Evolutionary conservation across 805 yeast species (phyloP).

Genomic region (Kurtzmaniella cleridarum): DNA sequence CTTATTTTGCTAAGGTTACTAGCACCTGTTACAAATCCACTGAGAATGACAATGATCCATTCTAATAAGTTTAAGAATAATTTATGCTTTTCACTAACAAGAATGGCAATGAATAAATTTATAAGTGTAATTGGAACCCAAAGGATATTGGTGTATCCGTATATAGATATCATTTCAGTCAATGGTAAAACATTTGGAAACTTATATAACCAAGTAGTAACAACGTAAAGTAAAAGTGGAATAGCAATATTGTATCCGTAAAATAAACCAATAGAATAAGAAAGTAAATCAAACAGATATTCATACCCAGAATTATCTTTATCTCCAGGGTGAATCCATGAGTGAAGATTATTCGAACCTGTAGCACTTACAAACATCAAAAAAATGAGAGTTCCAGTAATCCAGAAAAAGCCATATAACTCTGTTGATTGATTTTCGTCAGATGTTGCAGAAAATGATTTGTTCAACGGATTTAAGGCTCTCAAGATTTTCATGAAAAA

Average conservation of each 20-base stretch:
- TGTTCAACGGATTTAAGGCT: constrained; percentile 53
- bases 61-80: constrained; percentile 46
- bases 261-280: constrained; percentile 64
- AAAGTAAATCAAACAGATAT: constrained; percentile 55
- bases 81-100: constrained; percentile 31
- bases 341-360: constrained; percentile 58
- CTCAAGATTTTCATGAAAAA: constrained; percentile 49
- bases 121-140: constrained; percentile 82
- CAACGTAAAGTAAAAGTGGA: constrained; percentile 52
- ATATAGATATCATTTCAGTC: constrained; percentile 62
- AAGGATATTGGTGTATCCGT: constrained; percentile 76
- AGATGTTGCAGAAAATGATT: constrained; percentile 14
- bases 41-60: constrained; percentile 57
- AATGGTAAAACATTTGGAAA: constrained; percentile 45
- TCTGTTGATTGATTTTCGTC: constrained; percentile 46
- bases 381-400: constrained; percentile 75
- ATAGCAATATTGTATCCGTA: constrained; percentile 70
- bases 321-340: constrained; percentile 36
- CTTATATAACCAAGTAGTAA: constrained; percentile 50
- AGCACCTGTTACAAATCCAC: constrained; percentile 57
- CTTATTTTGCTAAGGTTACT: constrained; percentile 45
- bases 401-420: constrained; percentile 87
- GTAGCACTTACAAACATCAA: constrained; percentile 73
- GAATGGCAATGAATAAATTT: constrained; percentile 52
- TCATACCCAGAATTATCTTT: constrained; percentile 36